Conservation (phyloP, 352 stramenopile species). For the Phytophthora kernoviae region DNA sequence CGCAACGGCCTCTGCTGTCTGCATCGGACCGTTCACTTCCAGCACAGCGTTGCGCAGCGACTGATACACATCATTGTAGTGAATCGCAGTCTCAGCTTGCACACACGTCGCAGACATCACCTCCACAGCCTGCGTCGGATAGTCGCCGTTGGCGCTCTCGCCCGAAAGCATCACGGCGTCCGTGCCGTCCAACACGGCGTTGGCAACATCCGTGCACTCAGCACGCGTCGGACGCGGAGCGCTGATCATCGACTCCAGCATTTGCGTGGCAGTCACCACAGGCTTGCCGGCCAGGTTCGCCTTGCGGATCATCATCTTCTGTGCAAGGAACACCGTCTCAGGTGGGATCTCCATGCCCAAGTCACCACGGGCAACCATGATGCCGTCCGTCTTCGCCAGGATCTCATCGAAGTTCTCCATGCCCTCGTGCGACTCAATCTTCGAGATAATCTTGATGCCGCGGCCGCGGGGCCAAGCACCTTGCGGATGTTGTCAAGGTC, state of each 20-base stretch:
- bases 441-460: conserved; percentile 96
- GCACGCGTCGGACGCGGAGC: conserved; percentile 97
- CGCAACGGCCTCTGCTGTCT: conserved; percentile 92
- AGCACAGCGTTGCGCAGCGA: conserved; percentile 67
- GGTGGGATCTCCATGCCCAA: conserved; percentile 98
- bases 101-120: conserved; percentile 94
- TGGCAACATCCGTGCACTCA: conserved; percentile 99
- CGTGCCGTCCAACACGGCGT: conserved; percentile 97
- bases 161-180: conserved; percentile 98
- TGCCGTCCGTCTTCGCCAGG: conserved; percentile 95
- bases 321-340: conserved; percentile 98
- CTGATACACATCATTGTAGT: conserved; percentile 89
- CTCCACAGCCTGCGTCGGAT: conserved; percentile 93
- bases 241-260: conserved; percentile 99
- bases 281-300: conserved; percentile 97
- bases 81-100: conserved; percentile 89
- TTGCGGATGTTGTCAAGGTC: conserved; percentile 97
- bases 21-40: conserved; percentile 60
- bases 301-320: conserved; percentile 99
- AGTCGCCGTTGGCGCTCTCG: conserved; percentile 97
- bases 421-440: conserved; percentile 98
- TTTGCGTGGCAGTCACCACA: conserved; percentile 98
- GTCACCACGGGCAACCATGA: conserved; percentile 99
- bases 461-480: conserved; percentile 83
- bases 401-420: conserved; percentile 97